phyloP scores from a whole-genome alignment of 129 eudicot species.

The Arctium lappa region DNA sequence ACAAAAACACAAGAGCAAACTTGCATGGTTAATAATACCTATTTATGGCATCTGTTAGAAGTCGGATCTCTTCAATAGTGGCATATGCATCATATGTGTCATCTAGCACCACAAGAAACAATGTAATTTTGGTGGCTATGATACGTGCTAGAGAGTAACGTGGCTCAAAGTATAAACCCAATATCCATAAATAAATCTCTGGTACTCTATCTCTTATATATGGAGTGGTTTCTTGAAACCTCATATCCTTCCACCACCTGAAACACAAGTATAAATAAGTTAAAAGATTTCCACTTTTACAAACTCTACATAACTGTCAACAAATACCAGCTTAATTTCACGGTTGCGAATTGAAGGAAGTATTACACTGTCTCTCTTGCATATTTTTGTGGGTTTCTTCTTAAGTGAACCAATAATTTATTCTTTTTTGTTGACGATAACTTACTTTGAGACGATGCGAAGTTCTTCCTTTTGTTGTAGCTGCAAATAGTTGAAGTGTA shows the following conservation, averaged over 20 bases:
- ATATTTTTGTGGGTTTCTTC: neutral
- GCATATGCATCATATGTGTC: constrained; percentile 47
- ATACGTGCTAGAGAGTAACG: constrained; percentile 29
- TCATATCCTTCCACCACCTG: constrained; percentile 52
- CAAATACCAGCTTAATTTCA: neutral
- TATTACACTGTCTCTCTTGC: neutral
- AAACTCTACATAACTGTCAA: neutral
- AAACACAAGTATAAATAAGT: neutral
- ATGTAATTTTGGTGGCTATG: constrained; percentile 24
- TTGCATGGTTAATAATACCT: constrained; percentile 22
- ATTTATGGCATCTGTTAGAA: constrained; percentile 35
- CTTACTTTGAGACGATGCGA: constrained; percentile 19
- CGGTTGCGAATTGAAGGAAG: no score
- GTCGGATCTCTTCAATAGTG: constrained; percentile 32
- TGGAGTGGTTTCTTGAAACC: constrained; percentile 22
- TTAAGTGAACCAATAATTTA: no score
- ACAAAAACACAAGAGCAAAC: neutral
- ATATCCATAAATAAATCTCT: constrained; percentile 39
- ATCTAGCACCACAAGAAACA: constrained; percentile 25
- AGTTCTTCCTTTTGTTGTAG: constrained; percentile 30
- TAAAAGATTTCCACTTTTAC: neutral
- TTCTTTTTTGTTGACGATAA: neutral
- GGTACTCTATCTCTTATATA: constrained; percentile 39
- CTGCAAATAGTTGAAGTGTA: constrained; percentile 40
- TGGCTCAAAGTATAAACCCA: constrained; percentile 45